phyloP scores from a whole-genome alignment of 1,284 basidiomycete species.

The Austroboletus niveus region DNA sequence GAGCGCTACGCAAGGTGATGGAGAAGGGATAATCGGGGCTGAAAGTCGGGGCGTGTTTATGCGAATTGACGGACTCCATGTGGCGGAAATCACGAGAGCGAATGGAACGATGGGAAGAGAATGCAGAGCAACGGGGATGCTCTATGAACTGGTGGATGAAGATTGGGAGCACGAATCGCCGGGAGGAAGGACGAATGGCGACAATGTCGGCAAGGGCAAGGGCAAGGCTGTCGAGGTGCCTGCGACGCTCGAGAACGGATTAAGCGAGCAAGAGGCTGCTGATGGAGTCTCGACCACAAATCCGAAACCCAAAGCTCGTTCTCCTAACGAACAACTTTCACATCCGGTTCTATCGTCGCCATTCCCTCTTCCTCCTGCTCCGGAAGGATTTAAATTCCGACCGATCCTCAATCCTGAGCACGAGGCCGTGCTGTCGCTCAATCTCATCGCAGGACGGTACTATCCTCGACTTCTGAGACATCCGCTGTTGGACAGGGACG shows the following conservation, averaged over 20 bases:
- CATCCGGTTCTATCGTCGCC: constrained; percentile 37
- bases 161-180: constrained; percentile 56
- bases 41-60: constrained; percentile 64
- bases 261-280: constrained; percentile 1
- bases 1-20: constrained; percentile 16
- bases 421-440: constrained; percentile 64
- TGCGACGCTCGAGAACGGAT: constrained; percentile 4
- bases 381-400: constrained; percentile 65
- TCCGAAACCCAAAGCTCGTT: constrained; percentile 16
- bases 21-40: constrained; percentile 48
- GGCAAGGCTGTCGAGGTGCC: constrained; percentile 25
- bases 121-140: constrained; percentile 60
- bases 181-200: constrained; percentile 1
- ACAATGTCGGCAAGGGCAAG: constrained; percentile 28
- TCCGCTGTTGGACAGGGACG: constrained; percentile 45
- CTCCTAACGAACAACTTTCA: constrained; percentile 37
- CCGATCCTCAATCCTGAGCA: constrained; percentile 59
- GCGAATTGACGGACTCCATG: constrained; percentile 58
- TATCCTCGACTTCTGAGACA: constrained; percentile 67
- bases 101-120: constrained; percentile 46
- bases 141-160: constrained; percentile 71
- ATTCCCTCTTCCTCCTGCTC: constrained; percentile 58
- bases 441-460: constrained; percentile 69
- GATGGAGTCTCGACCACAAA: constrained; percentile 11
- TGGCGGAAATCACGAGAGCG: constrained; percentile 44